A percentile compares a stretch with the other conserved stretches of the same genome.
Conservation (phyloP, 352 stramenopile genomes). For the Phytophthora chlamydospora region DNA sequence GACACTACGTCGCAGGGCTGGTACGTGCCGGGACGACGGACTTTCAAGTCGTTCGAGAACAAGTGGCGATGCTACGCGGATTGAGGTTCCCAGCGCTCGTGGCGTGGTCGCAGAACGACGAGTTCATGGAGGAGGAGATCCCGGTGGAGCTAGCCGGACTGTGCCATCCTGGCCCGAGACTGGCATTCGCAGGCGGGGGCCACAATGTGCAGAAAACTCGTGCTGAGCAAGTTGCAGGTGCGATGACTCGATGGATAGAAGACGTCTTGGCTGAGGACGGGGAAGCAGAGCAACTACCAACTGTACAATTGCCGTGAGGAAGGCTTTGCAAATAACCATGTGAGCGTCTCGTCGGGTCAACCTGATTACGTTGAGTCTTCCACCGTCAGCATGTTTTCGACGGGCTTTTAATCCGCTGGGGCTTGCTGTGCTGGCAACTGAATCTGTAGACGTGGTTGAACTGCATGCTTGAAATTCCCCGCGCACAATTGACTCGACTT, state of each 20-base stretch:
- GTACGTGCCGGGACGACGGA: constrained; percentile 52
- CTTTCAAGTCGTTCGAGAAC: constrained; percentile 41
- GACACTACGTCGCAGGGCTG: constrained; percentile 47
- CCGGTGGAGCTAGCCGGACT: constrained; percentile 36
- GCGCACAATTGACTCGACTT: no score
- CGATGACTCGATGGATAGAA: constrained; percentile 33
- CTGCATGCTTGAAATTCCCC: no score
- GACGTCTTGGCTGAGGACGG: constrained; percentile 18
- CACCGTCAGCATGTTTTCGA: no score
- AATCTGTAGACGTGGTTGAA: no score
- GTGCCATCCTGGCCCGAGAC: constrained; percentile 39
- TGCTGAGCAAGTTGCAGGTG: constrained; percentile 33
- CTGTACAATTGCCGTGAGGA: constrained; percentile 9
- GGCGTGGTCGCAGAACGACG: constrained; percentile 54
- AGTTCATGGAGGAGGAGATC: constrained; percentile 55
- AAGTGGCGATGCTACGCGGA: constrained; percentile 29
- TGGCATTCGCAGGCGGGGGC: constrained; percentile 47
- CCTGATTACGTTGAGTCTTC: no score
- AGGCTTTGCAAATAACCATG: no score
- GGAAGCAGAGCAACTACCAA: constrained; percentile 4
- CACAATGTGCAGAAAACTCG: constrained; percentile 75
- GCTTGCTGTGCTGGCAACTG: no score
- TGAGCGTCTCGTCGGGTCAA: no score
- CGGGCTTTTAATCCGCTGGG: no score
- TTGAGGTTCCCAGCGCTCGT: constrained; percentile 40